Percentiles rank a stretch among this genome's conserved stretches.
Conservation (phyloP, 2,329 filamentous ascomycete species). For the Shiraia bambusicola region DNA sequence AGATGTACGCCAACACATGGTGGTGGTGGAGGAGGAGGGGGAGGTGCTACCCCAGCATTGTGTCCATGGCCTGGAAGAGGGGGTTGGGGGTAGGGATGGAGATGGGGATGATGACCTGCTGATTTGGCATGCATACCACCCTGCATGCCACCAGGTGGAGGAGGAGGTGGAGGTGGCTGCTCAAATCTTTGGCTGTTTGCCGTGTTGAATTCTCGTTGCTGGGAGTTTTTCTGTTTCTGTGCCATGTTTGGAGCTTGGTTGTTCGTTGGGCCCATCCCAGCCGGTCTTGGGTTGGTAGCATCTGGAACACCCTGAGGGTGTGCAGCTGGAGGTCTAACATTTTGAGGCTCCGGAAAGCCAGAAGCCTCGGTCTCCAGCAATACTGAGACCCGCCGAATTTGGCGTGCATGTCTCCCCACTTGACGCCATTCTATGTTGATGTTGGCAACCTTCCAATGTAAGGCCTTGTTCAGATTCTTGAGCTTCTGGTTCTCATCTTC, state of each 20-base stretch:
- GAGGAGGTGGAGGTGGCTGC: constrained; percentile 5
- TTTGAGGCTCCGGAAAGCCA: constrained; percentile 11
- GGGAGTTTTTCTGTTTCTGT: constrained; percentile 6
- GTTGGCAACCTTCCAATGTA: constrained; percentile 33
- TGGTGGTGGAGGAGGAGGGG: constrained; percentile 15
- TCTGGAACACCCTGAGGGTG: constrained; percentile 4
- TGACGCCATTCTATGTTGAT: constrained; percentile 27
- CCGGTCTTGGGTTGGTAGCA: constrained; percentile 8
- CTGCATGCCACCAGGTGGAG: background rate
- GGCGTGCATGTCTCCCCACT: constrained; percentile 12
- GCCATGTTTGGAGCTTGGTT: constrained; percentile 5
- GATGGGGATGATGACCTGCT: no score
- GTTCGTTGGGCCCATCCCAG: constrained; percentile 2
- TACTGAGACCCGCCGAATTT: constrained; percentile 28
- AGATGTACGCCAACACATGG: constrained; percentile 9
- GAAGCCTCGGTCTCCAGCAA: constrained; percentile 34
- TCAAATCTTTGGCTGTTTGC: constrained; percentile 5
- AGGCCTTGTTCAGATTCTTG: constrained; percentile 18
- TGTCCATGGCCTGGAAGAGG: constrained; percentile 5
- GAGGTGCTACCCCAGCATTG: constrained; percentile 3
- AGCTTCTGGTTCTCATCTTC: constrained; percentile 30
- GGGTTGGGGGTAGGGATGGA: background rate
- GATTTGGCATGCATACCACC: background rate
- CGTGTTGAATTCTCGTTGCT: background rate
- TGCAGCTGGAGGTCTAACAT: constrained; percentile 1